Conservation (phyloP, 2,329 filamentous ascomycete genomes). For the Fusarium mundagurra region DNA sequence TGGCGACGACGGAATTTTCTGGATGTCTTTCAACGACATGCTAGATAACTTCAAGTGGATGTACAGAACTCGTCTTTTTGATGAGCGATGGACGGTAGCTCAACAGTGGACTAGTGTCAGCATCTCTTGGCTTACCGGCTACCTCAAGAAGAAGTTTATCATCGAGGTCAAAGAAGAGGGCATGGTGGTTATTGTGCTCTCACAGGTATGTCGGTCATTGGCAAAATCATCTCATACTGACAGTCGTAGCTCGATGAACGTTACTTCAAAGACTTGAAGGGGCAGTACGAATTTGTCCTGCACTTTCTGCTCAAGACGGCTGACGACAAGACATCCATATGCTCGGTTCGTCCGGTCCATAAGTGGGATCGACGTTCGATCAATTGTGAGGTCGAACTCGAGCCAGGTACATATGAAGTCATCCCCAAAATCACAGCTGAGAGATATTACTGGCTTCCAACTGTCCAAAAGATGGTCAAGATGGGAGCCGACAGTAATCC, state of each 20-base stretch:
- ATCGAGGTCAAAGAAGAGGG: constrained; percentile 54
- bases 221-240: neutral
- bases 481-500: constrained; percentile 57
- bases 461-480: constrained; percentile 69
- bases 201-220: constrained; percentile 44
- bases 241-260: constrained; percentile 53
- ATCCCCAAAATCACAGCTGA: constrained; percentile 73
- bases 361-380: constrained; percentile 68
- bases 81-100: constrained; percentile 56
- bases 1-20: constrained; percentile 70
- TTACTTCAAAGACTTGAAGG: constrained; percentile 57
- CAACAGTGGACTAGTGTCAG: constrained; percentile 56
- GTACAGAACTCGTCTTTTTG: constrained; percentile 58
- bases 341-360: constrained; percentile 36
- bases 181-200: constrained; percentile 55
- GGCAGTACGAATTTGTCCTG: constrained; percentile 55
- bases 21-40: constrained; percentile 58
- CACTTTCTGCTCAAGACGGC: constrained; percentile 53
- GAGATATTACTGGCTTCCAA: constrained; percentile 53
- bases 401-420: constrained; percentile 74
- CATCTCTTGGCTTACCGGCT: constrained; percentile 58
- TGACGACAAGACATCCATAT: constrained; percentile 27
- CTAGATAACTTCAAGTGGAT: constrained; percentile 56
- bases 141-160: constrained; percentile 56
- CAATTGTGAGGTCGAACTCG: constrained; percentile 76